These are phyloP conservation scores for Musa troglodytarum DNA, from an alignment of 176 grass and related monocot genomes.

Conservation along the genomic window DNA sequence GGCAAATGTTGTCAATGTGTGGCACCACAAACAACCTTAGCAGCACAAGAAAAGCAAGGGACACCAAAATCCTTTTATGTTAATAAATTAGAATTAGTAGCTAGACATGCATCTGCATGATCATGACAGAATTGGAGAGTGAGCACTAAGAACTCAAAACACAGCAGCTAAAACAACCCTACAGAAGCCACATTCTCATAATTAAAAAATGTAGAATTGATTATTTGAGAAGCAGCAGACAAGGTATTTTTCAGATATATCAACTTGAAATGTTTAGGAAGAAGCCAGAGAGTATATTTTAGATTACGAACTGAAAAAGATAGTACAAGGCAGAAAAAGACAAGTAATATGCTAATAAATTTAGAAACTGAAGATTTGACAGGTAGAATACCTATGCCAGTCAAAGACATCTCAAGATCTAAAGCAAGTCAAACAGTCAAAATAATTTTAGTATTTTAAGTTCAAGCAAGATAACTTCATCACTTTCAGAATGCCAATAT, in stretches of 20 bases:
- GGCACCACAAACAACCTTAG: too few relatives aligned
- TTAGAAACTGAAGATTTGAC: not conserved
- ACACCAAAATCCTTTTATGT: too few relatives aligned
- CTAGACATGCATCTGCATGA: too few relatives aligned
- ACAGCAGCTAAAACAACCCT: not conserved
- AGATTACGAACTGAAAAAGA: not conserved
- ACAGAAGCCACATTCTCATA: not conserved
- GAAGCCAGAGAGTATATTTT: not conserved
- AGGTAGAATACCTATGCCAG: not conserved
- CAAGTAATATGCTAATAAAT: not conserved
- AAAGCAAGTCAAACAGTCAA: not conserved
- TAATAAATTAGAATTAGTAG: too few relatives aligned
- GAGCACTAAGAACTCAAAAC: too few relatives aligned
- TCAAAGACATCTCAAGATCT: not conserved
- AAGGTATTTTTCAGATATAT: not conserved
- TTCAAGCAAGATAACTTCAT: not conserved
- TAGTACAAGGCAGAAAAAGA: not conserved
- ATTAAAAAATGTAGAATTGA: not conserved
- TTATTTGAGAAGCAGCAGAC: not conserved
- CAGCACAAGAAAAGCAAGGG: too few relatives aligned
- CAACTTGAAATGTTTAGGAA: not conserved
- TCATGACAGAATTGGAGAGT: too few relatives aligned
- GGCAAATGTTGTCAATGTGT: too few relatives aligned
- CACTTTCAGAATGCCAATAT: not conserved
- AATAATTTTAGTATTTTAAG: not conserved